These are phyloP conservation scores for Paspalum notatum DNA, from an alignment of 176 grass and related monocot species.

Conservation along the genomic window DNA sequence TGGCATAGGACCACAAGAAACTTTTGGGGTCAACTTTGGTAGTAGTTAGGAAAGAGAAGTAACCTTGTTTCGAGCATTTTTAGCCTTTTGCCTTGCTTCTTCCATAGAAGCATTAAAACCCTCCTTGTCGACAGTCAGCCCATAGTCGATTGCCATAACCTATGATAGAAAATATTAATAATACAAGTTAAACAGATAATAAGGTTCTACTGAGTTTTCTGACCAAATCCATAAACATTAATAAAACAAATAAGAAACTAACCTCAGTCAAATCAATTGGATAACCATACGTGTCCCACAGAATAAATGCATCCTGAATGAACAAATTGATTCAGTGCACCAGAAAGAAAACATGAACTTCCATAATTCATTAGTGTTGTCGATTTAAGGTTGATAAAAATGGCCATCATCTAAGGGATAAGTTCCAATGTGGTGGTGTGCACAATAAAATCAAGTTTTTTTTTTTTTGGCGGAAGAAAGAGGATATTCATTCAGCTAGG, in stretches of 20 bases:
- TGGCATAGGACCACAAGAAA: background rate
- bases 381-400: background rate
- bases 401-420: constrained; percentile 3
- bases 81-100: constrained; percentile 92
- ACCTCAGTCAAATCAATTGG: constrained; percentile 98
- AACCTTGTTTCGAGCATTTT: constrained; percentile 87
- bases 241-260: constrained; percentile 32
- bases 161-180: constrained; percentile 35
- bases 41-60: background rate
- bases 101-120: constrained; percentile 84
- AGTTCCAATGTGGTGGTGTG: background rate
- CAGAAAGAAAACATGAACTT: constrained; percentile 4
- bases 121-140: constrained; percentile 72
- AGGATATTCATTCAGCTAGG: too few species aligned
- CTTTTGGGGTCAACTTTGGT: constrained; percentile 14
- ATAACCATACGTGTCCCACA: constrained; percentile 96
- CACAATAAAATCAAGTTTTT: too few species aligned
- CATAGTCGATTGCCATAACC: constrained; percentile 88
- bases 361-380: background rate
- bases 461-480: too few species aligned
- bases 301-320: constrained; percentile 87
- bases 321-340: constrained; percentile 3
- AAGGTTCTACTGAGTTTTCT: constrained; percentile 10
- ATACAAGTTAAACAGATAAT: constrained; percentile 27
- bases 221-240: constrained; percentile 11